These are phyloP conservation scores for Nymphaea thermarum DNA, from an alignment of 164 flowering plant species.

Conservation along the genomic window DNA sequence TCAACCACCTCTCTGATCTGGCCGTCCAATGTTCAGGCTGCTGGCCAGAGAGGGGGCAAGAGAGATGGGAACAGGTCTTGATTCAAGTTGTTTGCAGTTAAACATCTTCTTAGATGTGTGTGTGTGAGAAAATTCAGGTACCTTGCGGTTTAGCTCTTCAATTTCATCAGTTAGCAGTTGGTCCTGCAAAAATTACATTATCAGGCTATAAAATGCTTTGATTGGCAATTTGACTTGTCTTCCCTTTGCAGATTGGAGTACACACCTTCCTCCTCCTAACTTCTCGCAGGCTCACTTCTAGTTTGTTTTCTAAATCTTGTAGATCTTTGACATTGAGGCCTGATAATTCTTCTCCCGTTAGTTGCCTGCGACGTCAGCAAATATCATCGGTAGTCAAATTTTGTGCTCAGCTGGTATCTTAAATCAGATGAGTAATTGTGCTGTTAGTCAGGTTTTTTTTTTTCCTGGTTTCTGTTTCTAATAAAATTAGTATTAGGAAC, in stretches of 20 bases:
- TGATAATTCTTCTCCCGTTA: slow-evolving; percentile 87
- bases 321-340: slow-evolving; percentile 63
- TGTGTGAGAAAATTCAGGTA: slow-evolving; percentile 8
- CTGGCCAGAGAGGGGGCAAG: neutral
- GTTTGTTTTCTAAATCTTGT: slow-evolving; percentile 65
- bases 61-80: neutral
- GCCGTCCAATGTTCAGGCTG: slow-evolving; percentile 7
- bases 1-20: too few species aligned
- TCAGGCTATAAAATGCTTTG: neutral
- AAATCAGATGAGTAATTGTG: too few species aligned
- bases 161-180: slow-evolving; percentile 61
- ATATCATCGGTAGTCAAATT: too few species aligned
- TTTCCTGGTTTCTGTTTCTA: too few species aligned
- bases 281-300: slow-evolving; percentile 69
- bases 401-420: too few species aligned
- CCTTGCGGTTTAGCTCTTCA: slow-evolving; percentile 72
- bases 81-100: too few species aligned
- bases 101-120: too few species aligned
- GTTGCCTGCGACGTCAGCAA: slow-evolving; percentile 30
- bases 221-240: neutral
- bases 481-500: too few species aligned
- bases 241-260: neutral
- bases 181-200: slow-evolving; percentile 35
- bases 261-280: slow-evolving; percentile 78
- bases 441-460: too few species aligned